Evolutionary conservation across 1,139 yeast species (phyloP).

Genomic region (Geotrichum siamense): DNA sequence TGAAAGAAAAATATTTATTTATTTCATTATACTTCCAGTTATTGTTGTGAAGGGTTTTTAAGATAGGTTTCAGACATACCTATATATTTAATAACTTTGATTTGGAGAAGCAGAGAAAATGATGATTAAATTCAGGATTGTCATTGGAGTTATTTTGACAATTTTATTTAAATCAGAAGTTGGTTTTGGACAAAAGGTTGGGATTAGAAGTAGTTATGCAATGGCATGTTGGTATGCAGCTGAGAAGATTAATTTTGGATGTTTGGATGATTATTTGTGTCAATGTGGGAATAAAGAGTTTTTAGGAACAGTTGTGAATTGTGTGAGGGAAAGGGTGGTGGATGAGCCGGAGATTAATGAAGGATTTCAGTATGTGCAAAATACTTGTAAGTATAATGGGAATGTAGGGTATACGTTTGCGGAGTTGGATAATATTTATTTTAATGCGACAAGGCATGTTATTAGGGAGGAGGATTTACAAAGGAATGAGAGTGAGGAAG

Average conservation of each 20-base stretch:
- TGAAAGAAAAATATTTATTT: too few relatives aligned
- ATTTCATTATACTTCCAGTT: too few relatives aligned
- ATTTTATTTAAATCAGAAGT: too few relatives aligned
- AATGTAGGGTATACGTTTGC: slow-evolving; percentile 10
- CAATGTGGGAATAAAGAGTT: slow-evolving; percentile 13
- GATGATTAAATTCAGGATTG: too few relatives aligned
- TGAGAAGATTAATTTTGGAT: slow-evolving; percentile 13
- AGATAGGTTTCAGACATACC: too few relatives aligned
- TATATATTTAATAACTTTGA: too few relatives aligned
- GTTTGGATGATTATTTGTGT: slow-evolving; percentile 8
- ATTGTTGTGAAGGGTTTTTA: neutral
- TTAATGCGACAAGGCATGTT: slow-evolving; percentile 6
- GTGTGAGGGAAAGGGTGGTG: slow-evolving; percentile 12
- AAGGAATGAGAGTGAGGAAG: neutral
- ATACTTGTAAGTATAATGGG: slow-evolving; percentile 16
- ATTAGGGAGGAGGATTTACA: neutral
- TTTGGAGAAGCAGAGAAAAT: too few relatives aligned
- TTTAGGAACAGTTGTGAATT: slow-evolving; percentile 15
- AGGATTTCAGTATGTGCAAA: slow-evolving; percentile 14
- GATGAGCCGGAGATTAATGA: slow-evolving; percentile 9
- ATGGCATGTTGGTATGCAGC: slow-evolving; percentile 18
- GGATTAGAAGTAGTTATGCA: slow-evolving; percentile 14
- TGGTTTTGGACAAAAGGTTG: slow-evolving; percentile 15
- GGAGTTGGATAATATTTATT: slow-evolving; percentile 16
- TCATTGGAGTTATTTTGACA: too few relatives aligned